Evolutionary conservation across 2,329 filamentous ascomycete genomes (phyloP), one percentile per base, ranked within the genome.

Genomic region (Zymoseptoria crescenta): DNA sequence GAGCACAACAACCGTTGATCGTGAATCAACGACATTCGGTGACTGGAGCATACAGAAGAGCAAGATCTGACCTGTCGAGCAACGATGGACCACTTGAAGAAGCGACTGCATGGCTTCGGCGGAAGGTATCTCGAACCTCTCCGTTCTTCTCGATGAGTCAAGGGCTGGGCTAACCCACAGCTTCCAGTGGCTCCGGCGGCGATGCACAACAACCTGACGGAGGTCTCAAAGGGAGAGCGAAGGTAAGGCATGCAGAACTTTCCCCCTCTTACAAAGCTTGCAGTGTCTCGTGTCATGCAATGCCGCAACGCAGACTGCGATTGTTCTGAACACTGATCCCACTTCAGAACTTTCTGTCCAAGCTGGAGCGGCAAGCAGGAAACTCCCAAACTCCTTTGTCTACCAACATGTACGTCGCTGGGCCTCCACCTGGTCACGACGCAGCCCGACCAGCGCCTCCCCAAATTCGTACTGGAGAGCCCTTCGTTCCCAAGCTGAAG

Each of bases 401-500:
- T 4, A 52, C 10, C 51, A 27, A 52, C 21, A 52, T 28, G 20
- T 28, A 19, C 51, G 29, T 28, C 9, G 29, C 35, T 7, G 35
- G 35, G 2, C 35, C 35, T 5, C 35, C 35, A 6, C 35, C 35
- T 45, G 35, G 35, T 9, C 51, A 52, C 24, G 24, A 52, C 8
- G 9, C 8, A 27, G 29, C 51, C 19, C 20, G 29, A 24, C 49
- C 20, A 24, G 16, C 49, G 49, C 49, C 20, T 19, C 51, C 51
- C 28, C 51, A 30, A 13, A 19, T 19, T 13, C 24, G 51, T 6
- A 52, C 51, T 27, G 51, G 51, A 21, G 57, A 56, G 4, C 60
- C 62, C 20, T 56, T 63, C 20, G 54, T 59, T 6, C 58, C 62
- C 19, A 63, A 56, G 24, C 8, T 59, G 2, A 61, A 62, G 49